phyloP scores from a whole-genome alignment of 148 eudicot genomes.

The Nepenthes gracilis region DNA sequence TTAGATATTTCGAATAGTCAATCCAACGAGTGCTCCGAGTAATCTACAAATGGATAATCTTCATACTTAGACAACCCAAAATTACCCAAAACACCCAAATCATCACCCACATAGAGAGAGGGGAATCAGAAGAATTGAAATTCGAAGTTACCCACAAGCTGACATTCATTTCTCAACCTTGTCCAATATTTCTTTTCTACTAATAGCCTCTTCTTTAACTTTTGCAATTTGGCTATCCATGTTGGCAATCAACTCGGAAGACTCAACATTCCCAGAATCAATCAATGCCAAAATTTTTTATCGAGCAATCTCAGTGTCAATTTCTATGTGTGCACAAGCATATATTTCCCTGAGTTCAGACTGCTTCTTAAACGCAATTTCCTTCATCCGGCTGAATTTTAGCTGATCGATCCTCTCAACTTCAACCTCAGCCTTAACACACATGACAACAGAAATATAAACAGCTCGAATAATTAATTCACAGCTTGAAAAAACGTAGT shows the following conservation, averaged over 20 bases:
- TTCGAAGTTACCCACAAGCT: constrained; percentile 69
- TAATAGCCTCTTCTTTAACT: constrained; percentile 89
- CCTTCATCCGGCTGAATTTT: constrained; percentile 95
- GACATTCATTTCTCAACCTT: constrained; percentile 99
- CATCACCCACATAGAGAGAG: neutral
- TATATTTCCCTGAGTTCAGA: constrained; percentile 87
- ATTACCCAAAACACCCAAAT: too few relatives aligned
- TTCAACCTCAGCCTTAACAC: constrained; percentile 82
- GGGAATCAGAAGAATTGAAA: neutral
- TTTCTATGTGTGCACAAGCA: constrained; percentile 87
- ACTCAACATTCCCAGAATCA: constrained; percentile 91
- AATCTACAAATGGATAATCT: too few relatives aligned
- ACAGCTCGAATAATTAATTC: constrained; percentile 1
- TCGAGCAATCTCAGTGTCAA: constrained; percentile 81
- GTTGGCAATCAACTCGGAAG: constrained; percentile 86
- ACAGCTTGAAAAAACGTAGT: neutral
- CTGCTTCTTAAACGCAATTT: constrained; percentile 94
- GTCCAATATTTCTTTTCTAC: constrained; percentile 94
- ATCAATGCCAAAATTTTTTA: constrained; percentile 67
- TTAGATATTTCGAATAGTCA: too few relatives aligned
- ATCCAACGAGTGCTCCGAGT: too few relatives aligned
- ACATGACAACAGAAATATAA: neutral
- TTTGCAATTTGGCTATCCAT: constrained; percentile 87
- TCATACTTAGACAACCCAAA: too few relatives aligned
- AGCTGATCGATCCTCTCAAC: constrained; percentile 93